Conservation (phyloP, 352 stramenopile species). For the Pythium sukuiense region DNA sequence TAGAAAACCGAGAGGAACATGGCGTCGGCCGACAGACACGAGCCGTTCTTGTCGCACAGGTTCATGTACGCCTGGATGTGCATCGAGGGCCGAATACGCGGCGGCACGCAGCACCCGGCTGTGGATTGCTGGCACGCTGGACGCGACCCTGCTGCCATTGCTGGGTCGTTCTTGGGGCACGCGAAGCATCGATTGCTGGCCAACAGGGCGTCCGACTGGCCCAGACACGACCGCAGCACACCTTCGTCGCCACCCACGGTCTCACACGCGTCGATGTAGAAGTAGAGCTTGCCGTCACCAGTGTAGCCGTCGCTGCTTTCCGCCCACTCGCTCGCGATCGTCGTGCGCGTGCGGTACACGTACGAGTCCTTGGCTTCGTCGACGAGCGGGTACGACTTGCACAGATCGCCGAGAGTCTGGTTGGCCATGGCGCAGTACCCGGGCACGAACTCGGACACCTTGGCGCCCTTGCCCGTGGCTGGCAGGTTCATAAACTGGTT, state of each 20-base stretch:
- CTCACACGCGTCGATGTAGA: slow-evolving; percentile 61
- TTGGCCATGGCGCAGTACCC: slow-evolving; percentile 53
- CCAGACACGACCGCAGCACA: slow-evolving; percentile 54
- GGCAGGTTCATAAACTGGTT: slow-evolving; percentile 14
- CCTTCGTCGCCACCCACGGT: slow-evolving; percentile 40
- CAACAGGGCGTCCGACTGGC: slow-evolving; percentile 15
- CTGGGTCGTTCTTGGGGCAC: slow-evolving; percentile 43
- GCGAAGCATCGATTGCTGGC: slow-evolving; percentile 38
- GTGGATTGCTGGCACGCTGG: slow-evolving; percentile 3
- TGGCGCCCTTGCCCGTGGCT: slow-evolving; percentile 7
- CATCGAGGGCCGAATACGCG: slow-evolving; percentile 32
- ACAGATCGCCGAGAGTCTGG: slow-evolving; percentile 50
- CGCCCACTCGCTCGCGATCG: slow-evolving; percentile 13
- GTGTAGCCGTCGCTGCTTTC: slow-evolving; percentile 12
- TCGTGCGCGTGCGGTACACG: slow-evolving; percentile 43
- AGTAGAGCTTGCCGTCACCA: slow-evolving; percentile 31
- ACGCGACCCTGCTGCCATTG: not conserved
- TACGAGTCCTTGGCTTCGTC: slow-evolving; percentile 35
- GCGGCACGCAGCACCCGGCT: slow-evolving; percentile 18
- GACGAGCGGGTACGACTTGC: slow-evolving; percentile 44
- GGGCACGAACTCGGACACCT: slow-evolving; percentile 18
- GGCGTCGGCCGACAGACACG: slow-evolving; percentile 35
- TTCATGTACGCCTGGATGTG: slow-evolving; percentile 50
- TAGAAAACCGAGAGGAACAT: slow-evolving; percentile 35
- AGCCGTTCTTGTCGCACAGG: slow-evolving; percentile 40